phyloP scores from a whole-genome alignment of 495 filamentous ascomycete species.

The Neurospora sp. region DNA sequence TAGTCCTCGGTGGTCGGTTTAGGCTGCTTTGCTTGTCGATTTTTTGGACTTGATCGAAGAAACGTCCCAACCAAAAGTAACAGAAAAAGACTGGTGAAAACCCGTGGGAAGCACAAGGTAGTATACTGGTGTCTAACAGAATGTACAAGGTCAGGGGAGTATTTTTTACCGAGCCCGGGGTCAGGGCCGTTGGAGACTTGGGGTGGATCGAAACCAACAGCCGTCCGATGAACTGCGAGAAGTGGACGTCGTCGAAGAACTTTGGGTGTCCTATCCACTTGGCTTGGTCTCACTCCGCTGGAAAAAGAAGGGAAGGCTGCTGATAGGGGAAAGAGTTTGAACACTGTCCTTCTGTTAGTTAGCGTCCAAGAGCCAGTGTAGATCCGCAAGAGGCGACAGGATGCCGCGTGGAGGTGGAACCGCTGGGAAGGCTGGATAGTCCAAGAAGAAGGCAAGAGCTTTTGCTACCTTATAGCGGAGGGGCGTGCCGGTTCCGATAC shows the following conservation, averaged over 20 bases:
- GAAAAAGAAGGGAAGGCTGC: not conserved
- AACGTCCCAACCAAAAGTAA: not conserved
- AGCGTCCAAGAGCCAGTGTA: not conserved
- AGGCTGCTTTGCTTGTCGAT: not conserved
- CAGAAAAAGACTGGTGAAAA: not conserved
- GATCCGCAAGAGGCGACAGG: slow-evolving; percentile 7
- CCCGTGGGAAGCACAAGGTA: not conserved
- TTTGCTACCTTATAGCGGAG: not conserved
- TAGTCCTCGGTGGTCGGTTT: not conserved
- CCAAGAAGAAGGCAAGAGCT: not conserved
- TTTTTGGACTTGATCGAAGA: not conserved
- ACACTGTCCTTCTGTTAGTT: not conserved
- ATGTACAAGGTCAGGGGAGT: slow-evolving; percentile 7
- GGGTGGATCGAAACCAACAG: slow-evolving; percentile 3
- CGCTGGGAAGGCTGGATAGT: slow-evolving; percentile 3
- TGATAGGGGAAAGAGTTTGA: not conserved
- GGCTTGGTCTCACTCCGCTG: not conserved
- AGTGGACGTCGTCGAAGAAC: not conserved
- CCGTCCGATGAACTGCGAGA: slow-evolving; percentile 2
- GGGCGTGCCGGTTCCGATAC: slow-evolving; percentile 13
- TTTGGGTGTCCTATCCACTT: not conserved
- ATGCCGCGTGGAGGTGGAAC: slow-evolving; percentile 12
- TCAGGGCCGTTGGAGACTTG: slow-evolving; percentile 12
- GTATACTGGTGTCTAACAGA: not conserved
- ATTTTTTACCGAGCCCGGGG: slow-evolving; percentile 5